These are phyloP conservation scores for Paraconiothyrium sp. DNA, from an alignment of 2,329 filamentous ascomycete species.

Conservation along the genomic window DNA sequence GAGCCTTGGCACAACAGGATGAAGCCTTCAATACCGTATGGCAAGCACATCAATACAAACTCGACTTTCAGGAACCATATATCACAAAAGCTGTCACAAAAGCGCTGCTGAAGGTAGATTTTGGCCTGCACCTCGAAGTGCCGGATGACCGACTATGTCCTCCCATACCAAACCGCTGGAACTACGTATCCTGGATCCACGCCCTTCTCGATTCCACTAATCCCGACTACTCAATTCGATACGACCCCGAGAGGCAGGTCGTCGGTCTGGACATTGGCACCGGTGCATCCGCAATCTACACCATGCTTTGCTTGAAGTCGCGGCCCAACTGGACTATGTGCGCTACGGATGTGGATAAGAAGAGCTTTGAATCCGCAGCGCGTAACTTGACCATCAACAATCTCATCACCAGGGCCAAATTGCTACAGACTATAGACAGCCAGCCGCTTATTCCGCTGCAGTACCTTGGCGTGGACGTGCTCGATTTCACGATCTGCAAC, in stretches of 20 bases:
- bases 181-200: slow-evolving; percentile 92
- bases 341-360: slow-evolving; percentile 75
- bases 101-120: slow-evolving; percentile 78
- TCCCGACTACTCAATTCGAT: slow-evolving; percentile 58
- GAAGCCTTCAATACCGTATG: slow-evolving; percentile 66
- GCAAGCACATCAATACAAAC: slow-evolving; percentile 60
- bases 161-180: slow-evolving; percentile 77
- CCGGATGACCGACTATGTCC: slow-evolving; percentile 85
- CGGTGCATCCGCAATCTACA: slow-evolving; percentile 91
- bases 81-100: slow-evolving; percentile 82
- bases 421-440: slow-evolving; percentile 64
- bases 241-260: slow-evolving; percentile 61
- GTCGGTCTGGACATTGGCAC: slow-evolving; percentile 87
- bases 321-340: slow-evolving; percentile 69
- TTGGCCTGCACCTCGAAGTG: slow-evolving; percentile 74
- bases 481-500: slow-evolving; percentile 93
- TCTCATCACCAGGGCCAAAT: slow-evolving; percentile 69
- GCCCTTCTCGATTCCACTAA: slow-evolving; percentile 77
- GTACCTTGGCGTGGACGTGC: slow-evolving; percentile 59
- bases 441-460: slow-evolving; percentile 72
- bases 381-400: slow-evolving; percentile 74
- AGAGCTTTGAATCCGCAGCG: slow-evolving; percentile 72
- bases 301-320: slow-evolving; percentile 77
- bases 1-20: slow-evolving; percentile 66
- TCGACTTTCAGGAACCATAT: slow-evolving; percentile 83